phyloP scores from a whole-genome alignment of 805 yeast species.

The Trichomonascus vanleenenianus region DNA sequence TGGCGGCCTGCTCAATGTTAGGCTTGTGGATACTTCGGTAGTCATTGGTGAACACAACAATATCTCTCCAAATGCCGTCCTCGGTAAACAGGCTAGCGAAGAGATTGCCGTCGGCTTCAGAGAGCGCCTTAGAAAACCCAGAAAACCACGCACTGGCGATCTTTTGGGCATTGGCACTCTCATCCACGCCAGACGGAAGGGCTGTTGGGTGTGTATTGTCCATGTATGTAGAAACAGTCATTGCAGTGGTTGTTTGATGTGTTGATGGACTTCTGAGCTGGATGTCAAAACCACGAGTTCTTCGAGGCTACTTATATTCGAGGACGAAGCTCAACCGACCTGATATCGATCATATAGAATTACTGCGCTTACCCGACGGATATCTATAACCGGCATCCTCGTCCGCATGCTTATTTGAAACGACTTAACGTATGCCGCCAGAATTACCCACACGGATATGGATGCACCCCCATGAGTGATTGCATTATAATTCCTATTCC shows the following conservation, averaged over 20 bases:
- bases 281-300: no score
- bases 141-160: neutral
- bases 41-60: slow-evolving; percentile 19
- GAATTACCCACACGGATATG: no score
- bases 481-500: no score
- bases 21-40: slow-evolving; percentile 16
- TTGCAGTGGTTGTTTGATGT: neutral
- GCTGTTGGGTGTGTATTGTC: neutral
- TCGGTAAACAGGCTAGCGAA: slow-evolving; percentile 12
- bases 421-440: no score
- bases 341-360: no score
- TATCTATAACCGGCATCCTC: no score
- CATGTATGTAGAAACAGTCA: neutral
- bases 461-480: no score
- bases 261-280: no score
- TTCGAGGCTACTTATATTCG: no score
- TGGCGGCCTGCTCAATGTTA: slow-evolving; percentile 17
- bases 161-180: slow-evolving; percentile 6
- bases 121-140: neutral
- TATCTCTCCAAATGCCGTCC: slow-evolving; percentile 19
- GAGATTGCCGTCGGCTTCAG: neutral
- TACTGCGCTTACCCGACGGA: no score
- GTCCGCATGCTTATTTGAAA: no score
- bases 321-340: no score
- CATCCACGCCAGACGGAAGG: slow-evolving; percentile 6